Base-by-base conservation (phyloP, 202 grass and related monocot genomes). In the Brachypodium distachyon region DNA sequence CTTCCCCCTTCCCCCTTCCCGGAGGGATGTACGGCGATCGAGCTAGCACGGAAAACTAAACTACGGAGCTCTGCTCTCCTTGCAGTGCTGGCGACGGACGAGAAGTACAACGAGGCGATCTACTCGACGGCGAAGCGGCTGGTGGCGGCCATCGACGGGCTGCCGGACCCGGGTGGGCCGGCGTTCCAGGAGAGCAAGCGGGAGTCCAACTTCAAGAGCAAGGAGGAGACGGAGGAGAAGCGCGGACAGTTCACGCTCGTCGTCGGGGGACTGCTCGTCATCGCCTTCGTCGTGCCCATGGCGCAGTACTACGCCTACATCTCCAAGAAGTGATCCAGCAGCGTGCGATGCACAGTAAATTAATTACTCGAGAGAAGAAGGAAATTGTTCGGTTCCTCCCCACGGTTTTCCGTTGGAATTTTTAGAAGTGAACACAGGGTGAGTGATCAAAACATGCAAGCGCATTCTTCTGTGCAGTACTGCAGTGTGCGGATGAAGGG, bases 281-380 rank as follows among this genome's bases (percentile, higher is more conserved):
- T 99, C 77, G 96, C 96, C 51, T 93, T 99, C 78, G 89, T 99
- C 44, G 96, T 99, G 77, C 96, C 96, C 34, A 99, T 99, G 96
- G 96, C 96, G 75, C 96, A 99, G 77, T 99, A 99, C 66, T 99
- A 99, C 61, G 96, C 96, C 36, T 99, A 99, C 80, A 68, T 99
- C 32, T 99, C 96, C 70, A 99, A 99, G 85, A 98, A 98, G 61
- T 97, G 91, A 93, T 21, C 48, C 46, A 0, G 52, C 40, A 0
- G 19, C 75, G 6, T 34, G 25, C 25, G 12, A 3, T 76, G 71
- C 84, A 85, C 80, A 84, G 82, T 90, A 22, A 83, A 49, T 18
- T 52, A 10, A 34, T 16, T 71, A 73, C 37, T 33, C 17, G 52
- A 12, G 56, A 72, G 74, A 23, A 44, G 41, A 23, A 67, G 50